Evolutionary conservation across 257 asterid species (phyloP), one percentile per base, ranked within the genome.

Genomic region (Perilla frutescens): DNA sequence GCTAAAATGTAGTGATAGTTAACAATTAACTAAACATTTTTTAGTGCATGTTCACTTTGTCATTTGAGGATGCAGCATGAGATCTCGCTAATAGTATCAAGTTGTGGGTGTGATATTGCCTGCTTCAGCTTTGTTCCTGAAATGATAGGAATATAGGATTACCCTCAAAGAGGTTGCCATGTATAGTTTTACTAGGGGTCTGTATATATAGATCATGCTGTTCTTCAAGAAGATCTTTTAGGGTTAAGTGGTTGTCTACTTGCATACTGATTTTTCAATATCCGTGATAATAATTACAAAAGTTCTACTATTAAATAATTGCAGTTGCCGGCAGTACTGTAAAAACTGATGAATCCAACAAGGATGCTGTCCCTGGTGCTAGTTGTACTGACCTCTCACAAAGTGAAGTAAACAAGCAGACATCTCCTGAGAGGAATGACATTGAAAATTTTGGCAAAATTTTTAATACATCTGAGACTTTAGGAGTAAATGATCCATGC

Each of bases 261-360:
- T 60, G 71, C 53, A 48, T 62, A 40, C 70, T 57, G 62, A 14
- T 39, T 66, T 69, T 32, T 71, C 13, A 29, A 15, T 48, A 2
- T 49, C 60, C 43, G 40, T 74, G 12, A 8, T 71, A 45, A 20
- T 71, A 6, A 74, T 41, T 72, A 40, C 54, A 34, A 41, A 9
- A 76, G 39, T 68, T 76, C 48, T 69, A 44, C 71, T 51, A 11
- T 66, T 69, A 72, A 37, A 15, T 77, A 59, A 69, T 78, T 82
- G 89, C 88, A 87, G 96, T 77, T 64, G 74, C 74, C 37, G 73
- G 79, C 67, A 57, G 78, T 79, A 62, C 83, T 70, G 72, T 77
- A 7, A 87, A 68, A 72, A 62, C 54, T 61, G 90, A 70, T 62
- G 81, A 77, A 71, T 60, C 82, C 50, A 43, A 76, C 76, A 72